Conservation (phyloP, 163 green algal species). For the Scenedesmus sp. region DNA sequence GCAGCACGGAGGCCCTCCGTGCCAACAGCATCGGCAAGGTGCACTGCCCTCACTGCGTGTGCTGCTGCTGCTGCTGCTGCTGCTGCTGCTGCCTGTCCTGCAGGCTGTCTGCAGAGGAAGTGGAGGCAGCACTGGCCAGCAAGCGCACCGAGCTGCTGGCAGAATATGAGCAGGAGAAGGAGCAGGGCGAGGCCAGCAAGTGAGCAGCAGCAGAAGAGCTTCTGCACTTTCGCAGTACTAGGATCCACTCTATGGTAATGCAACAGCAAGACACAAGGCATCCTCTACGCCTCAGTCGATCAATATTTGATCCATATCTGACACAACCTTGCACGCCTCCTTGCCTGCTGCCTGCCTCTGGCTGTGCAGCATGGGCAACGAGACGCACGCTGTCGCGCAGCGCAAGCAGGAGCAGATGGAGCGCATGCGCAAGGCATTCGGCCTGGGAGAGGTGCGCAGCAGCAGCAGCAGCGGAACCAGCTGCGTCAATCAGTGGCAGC, state of each 20-base stretch:
- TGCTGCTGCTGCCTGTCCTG: neutral
- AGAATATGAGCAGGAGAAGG: conserved; percentile 32
- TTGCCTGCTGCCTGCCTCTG: neutral
- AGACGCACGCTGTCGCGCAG: conserved; percentile 45
- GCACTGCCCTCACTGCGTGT: neutral
- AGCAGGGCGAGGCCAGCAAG: neutral
- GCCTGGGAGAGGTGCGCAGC: conserved; percentile 20
- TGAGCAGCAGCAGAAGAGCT: neutral
- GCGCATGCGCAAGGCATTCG: conserved; percentile 50
- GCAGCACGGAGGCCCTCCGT: no score
- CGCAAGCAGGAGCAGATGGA: conserved; percentile 58
- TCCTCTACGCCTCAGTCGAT: no score
- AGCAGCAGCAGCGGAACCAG: neutral
- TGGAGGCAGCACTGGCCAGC: conserved; percentile 18
- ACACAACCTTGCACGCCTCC: neutral
- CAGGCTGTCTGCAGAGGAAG: conserved; percentile 39
- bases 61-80: conserved; percentile 13
- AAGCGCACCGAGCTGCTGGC: conserved; percentile 34
- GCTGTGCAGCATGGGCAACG: conserved; percentile 19
- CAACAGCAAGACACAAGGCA: neutral
- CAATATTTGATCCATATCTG: no score
- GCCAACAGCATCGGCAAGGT: no score
- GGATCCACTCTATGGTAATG: neutral
- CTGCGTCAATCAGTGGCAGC: neutral
- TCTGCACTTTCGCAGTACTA: neutral